phyloP scores from a whole-genome alignment of 352 stramenopile genomes.

The Pythium brassicae region DNA sequence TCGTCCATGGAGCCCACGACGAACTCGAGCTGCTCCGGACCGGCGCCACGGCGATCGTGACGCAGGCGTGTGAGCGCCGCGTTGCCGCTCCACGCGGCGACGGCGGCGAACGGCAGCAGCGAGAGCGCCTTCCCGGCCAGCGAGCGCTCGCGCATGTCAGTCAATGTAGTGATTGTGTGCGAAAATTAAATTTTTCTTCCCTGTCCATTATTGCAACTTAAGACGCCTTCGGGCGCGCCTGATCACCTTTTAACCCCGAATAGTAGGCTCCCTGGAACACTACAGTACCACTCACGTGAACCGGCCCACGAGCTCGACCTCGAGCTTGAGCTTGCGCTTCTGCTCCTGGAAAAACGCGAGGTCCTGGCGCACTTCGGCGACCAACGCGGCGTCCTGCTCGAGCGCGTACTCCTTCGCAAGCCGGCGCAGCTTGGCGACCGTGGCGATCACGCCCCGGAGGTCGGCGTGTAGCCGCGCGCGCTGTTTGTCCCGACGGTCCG shows the following conservation, averaged over 20 bases:
- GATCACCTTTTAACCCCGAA: too few relatives aligned
- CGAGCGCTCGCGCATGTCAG: conserved; percentile 16
- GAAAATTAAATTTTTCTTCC: neutral
- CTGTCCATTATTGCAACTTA: too few relatives aligned
- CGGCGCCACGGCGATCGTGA: conserved; percentile 28
- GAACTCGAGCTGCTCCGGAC: conserved; percentile 49
- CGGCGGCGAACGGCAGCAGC: conserved; percentile 52
- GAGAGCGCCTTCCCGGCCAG: conserved; percentile 35
- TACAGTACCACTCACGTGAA: too few relatives aligned
- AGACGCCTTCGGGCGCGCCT: too few relatives aligned
- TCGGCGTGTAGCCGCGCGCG: conserved; percentile 33
- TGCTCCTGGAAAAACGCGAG: conserved; percentile 43
- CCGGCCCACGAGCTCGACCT: neutral
- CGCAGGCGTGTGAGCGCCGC: conserved; percentile 47
- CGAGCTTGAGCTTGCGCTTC: conserved; percentile 31
- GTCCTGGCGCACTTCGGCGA: conserved; percentile 33
- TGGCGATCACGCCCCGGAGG: conserved; percentile 32
- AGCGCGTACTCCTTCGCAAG: conserved; percentile 31
- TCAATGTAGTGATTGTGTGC: neutral
- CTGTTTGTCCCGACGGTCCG: conserved; percentile 13
- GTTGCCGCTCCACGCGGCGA: conserved; percentile 70
- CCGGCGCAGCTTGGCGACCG: conserved; percentile 30
- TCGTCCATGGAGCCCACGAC: conserved; percentile 81
- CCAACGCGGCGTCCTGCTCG: conserved; percentile 9
- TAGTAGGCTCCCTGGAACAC: too few relatives aligned